phyloP scores from a whole-genome alignment of 495 filamentous ascomycete genomes.

The Aspergillus heteromorphus region DNA sequence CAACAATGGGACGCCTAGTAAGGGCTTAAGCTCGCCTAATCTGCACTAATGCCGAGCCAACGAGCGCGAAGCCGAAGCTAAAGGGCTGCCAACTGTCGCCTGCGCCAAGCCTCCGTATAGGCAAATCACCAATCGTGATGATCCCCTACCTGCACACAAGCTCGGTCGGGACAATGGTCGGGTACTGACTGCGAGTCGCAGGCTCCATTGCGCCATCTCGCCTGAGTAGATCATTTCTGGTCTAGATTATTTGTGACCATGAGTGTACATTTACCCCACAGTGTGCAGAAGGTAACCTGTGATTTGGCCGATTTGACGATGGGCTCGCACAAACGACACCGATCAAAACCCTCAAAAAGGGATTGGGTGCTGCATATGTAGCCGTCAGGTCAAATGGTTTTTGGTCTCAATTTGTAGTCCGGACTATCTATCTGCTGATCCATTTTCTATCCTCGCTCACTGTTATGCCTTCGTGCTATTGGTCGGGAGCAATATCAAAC shows the following conservation, averaged over 20 bases:
- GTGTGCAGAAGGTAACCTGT: background rate
- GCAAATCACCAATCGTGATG: background rate
- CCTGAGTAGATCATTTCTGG: background rate
- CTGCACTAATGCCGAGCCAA: constrained; percentile 5
- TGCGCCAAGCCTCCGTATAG: constrained; percentile 1
- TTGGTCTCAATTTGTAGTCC: background rate
- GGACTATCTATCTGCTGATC: background rate
- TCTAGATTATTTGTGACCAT: background rate
- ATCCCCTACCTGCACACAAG: background rate
- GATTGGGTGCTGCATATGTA: background rate
- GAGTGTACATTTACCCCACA: background rate
- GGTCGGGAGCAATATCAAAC: background rate
- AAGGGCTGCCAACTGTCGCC: constrained; percentile 1
- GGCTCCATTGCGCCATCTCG: background rate
- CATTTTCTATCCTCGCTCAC: background rate
- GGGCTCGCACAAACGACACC: background rate
- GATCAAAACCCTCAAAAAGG: background rate
- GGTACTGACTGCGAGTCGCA: background rate
- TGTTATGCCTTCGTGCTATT: background rate
- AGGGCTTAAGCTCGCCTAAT: background rate
- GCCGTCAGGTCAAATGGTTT: background rate
- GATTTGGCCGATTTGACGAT: background rate
- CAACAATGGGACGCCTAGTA: background rate
- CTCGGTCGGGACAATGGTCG: background rate
- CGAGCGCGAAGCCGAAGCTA: constrained; percentile 2